Evolutionary conservation across 2,329 filamentous ascomycete genomes (phyloP), one percentile per base, ranked within the genome.

Genomic region (Tolypocladium nubicola): DNA sequence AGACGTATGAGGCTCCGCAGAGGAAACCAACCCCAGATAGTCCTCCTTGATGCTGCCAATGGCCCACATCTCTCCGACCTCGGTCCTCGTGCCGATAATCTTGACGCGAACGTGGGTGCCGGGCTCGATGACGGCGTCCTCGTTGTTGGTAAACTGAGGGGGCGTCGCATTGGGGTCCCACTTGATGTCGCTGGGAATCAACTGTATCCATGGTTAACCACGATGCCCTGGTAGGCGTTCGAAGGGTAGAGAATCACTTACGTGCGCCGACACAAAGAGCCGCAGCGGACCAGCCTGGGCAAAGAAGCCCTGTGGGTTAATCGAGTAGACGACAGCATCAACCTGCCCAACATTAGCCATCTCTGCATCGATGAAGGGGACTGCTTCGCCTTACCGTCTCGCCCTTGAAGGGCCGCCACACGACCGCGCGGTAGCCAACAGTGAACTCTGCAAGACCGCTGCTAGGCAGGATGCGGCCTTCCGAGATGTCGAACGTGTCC

Each of bases 321-420:
- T 90, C 33, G 88, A 93, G 63, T 87, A 89, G 59, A 97, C 93
- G 64, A 96, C 86, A 47, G 91, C 93, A 79, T 99, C 94, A 67
- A 97, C 87, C 90, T 96, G 74, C 59, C 59, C 66, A 70, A 56
- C 61, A 65, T 72, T 66, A 71, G 71, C 67, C 62, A 63, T 53
- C 53, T 59, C 58, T 57, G 58, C 55, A 49, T 45, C 55, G 33
- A 35, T 57, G 47, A 57, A 57, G 52, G 58, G 60, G 59, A 57
- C 58, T 56, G 53, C 49, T 58, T 57, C 53, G 55, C 60, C 87
- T 75, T 84, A 96, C 94, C 72, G 94, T 96, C 80, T 99, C 94
- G 68, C 94, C 93, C 75, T 94, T 93, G 79, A 97, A 99, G 13
- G 94, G 94, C 68, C 93, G 85, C 93, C 93, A 99, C 58, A 99